A percentile compares a stretch with the other conserved stretches of the same genome.
These are phyloP conservation scores for Teratosphaeria pseudoeucalypti DNA, from an alignment of 2,329 filamentous ascomycete species.

Conservation along the genomic window DNA sequence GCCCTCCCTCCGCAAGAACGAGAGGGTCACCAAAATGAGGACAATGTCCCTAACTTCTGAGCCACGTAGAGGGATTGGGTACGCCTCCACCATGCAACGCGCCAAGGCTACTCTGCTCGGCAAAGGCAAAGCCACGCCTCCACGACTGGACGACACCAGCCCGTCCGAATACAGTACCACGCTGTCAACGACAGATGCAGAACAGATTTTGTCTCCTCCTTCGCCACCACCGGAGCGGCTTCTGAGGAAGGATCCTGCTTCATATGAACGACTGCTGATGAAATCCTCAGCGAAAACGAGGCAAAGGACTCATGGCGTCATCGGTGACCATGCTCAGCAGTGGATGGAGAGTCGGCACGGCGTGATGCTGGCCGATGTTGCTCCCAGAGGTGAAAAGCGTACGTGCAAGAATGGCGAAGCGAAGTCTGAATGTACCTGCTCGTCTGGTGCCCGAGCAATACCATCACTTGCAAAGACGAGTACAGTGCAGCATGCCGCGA, in stretches of 20 bases:
- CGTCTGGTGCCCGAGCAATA: neutral
- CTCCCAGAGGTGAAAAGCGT: neutral
- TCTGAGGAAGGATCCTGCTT: constrained; percentile 12
- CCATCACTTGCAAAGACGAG: neutral
- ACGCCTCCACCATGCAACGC: constrained; percentile 3
- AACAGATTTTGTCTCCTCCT: constrained; percentile 1
- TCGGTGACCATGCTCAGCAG: neutral
- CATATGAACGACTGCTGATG: constrained; percentile 1
- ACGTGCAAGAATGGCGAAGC: neutral
- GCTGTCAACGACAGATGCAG: constrained; percentile 2
- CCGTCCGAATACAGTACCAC: constrained; percentile 20
- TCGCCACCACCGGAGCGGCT: constrained; percentile 1
- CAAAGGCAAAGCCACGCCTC: neutral
- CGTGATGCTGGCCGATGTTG: neutral
- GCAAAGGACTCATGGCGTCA: neutral
- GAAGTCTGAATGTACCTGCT: neutral
- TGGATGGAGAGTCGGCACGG: neutral
- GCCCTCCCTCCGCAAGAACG: constrained; percentile 5
- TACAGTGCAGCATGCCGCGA: neutral
- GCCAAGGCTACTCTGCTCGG: constrained; percentile 3
- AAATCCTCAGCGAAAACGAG: neutral
- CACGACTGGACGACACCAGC: constrained; percentile 7
- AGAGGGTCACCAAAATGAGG: neutral
- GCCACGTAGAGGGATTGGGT: constrained; percentile 5
- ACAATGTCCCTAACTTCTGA: constrained; percentile 8